A percentile compares a stretch with the other conserved stretches of the same genome.
These are phyloP conservation scores for Fraxinus angustifolia DNA, from an alignment of 305 asterid species.

Conservation along the genomic window DNA sequence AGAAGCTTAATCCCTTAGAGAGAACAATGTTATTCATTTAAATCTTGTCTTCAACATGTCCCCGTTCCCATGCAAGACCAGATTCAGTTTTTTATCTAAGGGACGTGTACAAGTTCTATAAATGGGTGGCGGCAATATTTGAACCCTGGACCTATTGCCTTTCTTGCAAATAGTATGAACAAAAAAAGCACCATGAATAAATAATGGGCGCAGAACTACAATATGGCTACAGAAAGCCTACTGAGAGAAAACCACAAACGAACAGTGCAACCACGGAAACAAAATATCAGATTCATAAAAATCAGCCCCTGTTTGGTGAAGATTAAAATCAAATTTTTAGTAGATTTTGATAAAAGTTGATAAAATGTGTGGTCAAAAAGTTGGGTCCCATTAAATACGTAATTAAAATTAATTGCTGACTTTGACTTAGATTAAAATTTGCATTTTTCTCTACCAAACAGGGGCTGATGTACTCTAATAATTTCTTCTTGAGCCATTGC, in stretches of 20 bases:
- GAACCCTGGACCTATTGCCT: too few relatives aligned
- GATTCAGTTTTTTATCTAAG: neutral
- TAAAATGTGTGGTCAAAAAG: too few relatives aligned
- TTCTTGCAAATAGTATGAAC: neutral
- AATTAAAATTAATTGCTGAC: too few relatives aligned
- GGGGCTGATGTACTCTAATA: neutral
- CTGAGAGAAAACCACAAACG: neutral
- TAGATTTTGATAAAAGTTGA: too few relatives aligned
- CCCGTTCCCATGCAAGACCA: neutral
- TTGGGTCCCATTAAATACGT: too few relatives aligned
- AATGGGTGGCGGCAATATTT: neutral
- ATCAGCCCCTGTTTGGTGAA: neutral
- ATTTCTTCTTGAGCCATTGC: neutral
- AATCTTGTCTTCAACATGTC: neutral
- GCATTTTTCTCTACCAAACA: too few relatives aligned
- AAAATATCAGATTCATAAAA: neutral
- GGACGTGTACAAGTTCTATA: neutral
- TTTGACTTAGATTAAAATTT: too few relatives aligned
- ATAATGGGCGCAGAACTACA: neutral
- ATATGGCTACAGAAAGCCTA: neutral
- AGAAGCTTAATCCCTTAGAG: neutral
- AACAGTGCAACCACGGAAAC: neutral
- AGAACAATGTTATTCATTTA: neutral
- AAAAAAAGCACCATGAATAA: neutral
- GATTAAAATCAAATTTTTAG: too few relatives aligned